These are phyloP conservation scores for Neonectria sp. DNA, from an alignment of 2,329 filamentous ascomycete species.

Conservation along the genomic window DNA sequence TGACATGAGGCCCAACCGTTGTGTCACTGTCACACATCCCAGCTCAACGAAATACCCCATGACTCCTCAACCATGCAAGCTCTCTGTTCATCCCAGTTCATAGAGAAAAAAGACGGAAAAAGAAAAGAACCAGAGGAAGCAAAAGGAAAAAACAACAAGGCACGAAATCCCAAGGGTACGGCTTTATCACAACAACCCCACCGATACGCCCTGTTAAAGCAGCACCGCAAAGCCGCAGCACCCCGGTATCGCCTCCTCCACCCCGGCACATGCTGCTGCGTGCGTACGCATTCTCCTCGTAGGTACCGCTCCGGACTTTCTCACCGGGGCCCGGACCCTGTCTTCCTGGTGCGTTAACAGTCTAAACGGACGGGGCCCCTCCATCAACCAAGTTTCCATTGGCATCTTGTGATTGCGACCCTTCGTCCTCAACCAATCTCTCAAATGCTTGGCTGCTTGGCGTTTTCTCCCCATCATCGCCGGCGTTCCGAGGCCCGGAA, in stretches of 20 bases:
- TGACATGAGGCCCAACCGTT: neutral
- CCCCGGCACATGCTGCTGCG: slow-evolving; percentile 21
- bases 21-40: neutral
- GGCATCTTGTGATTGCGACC: slow-evolving; percentile 19
- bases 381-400: neutral
- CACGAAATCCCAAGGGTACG: slow-evolving; percentile 1
- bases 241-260: slow-evolving; percentile 14
- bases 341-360: neutral
- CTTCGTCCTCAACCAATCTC: slow-evolving; percentile 22
- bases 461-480: slow-evolving; percentile 2
- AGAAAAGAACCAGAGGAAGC: neutral
- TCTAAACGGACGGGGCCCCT: neutral
- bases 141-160: neutral
- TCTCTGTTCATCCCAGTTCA: neutral
- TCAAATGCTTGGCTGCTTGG: slow-evolving; percentile 20
- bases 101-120: neutral
- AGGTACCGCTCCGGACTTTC: neutral
- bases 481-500: neutral
- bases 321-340: neutral
- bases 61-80: slow-evolving; percentile 7
- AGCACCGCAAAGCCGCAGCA: slow-evolving; percentile 13
- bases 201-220: neutral
- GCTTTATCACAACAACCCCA: neutral
- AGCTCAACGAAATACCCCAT: neutral
- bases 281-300: neutral